Conservation (phyloP, 2,329 filamentous ascomycete species). For the Cordyceps fumosorosea region DNA sequence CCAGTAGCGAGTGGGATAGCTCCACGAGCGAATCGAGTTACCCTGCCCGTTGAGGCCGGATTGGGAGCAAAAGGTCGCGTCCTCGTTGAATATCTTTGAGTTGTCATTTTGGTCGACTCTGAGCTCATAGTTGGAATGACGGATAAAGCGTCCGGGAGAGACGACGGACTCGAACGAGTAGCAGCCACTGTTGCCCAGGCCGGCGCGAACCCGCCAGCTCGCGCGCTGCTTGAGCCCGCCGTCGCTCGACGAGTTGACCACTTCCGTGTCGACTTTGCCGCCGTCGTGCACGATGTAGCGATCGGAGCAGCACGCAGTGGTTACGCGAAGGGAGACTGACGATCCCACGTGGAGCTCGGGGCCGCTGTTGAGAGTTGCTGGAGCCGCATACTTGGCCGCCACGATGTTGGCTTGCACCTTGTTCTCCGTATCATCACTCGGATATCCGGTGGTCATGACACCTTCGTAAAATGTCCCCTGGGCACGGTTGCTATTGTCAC, state of each 20-base stretch:
- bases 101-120: slow-evolving; percentile 44
- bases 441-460: slow-evolving; percentile 57
- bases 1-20: slow-evolving; percentile 52
- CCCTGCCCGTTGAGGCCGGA: slow-evolving; percentile 44
- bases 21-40: slow-evolving; percentile 50
- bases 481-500: slow-evolving; percentile 53
- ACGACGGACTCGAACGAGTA: slow-evolving; percentile 56
- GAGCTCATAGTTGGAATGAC: slow-evolving; percentile 49
- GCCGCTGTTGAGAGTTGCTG: slow-evolving; percentile 40
- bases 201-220: slow-evolving; percentile 47
- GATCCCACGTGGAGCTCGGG: slow-evolving; percentile 40
- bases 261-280: slow-evolving; percentile 46
- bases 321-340: slow-evolving; percentile 47
- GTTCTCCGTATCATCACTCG: slow-evolving; percentile 51
- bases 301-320: slow-evolving; percentile 46
- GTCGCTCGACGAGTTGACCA: slow-evolving; percentile 44
- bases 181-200: slow-evolving; percentile 51
- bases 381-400: slow-evolving; percentile 47
- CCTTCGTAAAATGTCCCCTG: slow-evolving; percentile 62
- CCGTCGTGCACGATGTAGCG: slow-evolving; percentile 50
- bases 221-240: slow-evolving; percentile 44
- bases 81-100: slow-evolving; percentile 50
- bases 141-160: slow-evolving; percentile 50
- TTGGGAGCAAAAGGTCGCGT: slow-evolving; percentile 57
- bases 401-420: slow-evolving; percentile 54